Conservation (phyloP, 345 rosid genomes). For the Euphorbia pulcherrima region DNA sequence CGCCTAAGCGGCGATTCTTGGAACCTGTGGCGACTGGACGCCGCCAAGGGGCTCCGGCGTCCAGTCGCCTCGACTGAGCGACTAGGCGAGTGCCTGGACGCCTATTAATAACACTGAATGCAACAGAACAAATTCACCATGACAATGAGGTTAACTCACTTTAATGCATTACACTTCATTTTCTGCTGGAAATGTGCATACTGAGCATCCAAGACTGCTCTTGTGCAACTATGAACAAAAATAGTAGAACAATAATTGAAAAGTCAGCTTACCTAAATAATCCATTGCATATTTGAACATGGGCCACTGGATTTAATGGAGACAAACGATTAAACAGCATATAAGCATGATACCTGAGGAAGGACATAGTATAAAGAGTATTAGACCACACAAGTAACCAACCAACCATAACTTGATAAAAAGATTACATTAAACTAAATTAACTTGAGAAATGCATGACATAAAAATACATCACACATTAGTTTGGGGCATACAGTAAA, state of each 20-base stretch:
- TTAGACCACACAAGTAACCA: background rate
- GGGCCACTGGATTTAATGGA: constrained; percentile 87
- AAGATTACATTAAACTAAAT: background rate
- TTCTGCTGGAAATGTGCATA: background rate
- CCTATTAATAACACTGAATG: too few species aligned
- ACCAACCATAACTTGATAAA: background rate
- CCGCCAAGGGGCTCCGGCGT: too few species aligned
- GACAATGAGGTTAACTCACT: background rate
- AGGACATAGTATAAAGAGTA: background rate
- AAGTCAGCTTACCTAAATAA: constrained; percentile 60
- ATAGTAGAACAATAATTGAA: background rate
- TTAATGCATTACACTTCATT: background rate
- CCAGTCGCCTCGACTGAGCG: too few species aligned
- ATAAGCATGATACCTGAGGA: constrained; percentile 82
- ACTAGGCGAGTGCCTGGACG: too few species aligned
- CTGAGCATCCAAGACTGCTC: background rate
- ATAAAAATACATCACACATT: background rate
- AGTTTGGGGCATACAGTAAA: background rate
- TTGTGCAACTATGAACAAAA: background rate
- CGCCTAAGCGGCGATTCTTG: too few species aligned
- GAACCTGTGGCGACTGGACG: too few species aligned
- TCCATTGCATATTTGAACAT: constrained; percentile 69
- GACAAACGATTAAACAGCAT: constrained; percentile 74
- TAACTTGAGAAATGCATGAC: background rate
- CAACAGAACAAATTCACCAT: background rate